phyloP scores from a whole-genome alignment of 225 moss, liverwort and hornwort genomes.

The Lunularia cruciata region DNA sequence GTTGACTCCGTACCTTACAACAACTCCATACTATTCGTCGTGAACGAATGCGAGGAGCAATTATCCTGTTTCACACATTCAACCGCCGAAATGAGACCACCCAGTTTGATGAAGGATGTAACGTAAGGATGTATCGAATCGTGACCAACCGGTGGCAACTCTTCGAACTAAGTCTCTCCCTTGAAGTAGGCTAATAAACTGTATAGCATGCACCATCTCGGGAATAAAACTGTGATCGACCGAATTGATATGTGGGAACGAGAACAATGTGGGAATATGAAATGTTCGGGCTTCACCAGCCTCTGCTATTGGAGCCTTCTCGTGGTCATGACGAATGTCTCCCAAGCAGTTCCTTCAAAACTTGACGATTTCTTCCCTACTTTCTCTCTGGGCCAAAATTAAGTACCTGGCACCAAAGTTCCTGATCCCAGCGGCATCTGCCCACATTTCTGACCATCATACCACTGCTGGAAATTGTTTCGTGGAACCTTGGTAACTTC shows the following conservation, averaged over 20 bases:
- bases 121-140: no score
- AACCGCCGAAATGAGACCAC: no score
- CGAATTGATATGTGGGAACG: no score
- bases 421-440: constrained; percentile 3
- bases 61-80: no score
- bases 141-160: constrained; percentile 19
- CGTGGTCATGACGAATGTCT: constrained; percentile 18
- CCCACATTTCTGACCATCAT: constrained; percentile 2
- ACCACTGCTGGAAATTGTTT: constrained; percentile 3
- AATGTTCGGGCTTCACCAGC: constrained; percentile 7
- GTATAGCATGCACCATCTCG: background rate
- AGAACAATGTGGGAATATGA: background rate
- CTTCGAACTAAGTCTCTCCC: background rate
- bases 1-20: no score
- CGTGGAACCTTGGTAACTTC: constrained; percentile 32
- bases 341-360: constrained; percentile 20
- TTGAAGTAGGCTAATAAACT: no score
- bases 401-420: constrained; percentile 19
- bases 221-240: no score
- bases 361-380: constrained; percentile 15
- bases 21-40: no score
- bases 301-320: background rate
- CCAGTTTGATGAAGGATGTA: no score
- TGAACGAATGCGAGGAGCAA: no score
- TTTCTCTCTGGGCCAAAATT: constrained; percentile 26